These are phyloP conservation scores for Pythium volutum DNA, from an alignment of 352 stramenopile genomes.

Conservation along the genomic window DNA sequence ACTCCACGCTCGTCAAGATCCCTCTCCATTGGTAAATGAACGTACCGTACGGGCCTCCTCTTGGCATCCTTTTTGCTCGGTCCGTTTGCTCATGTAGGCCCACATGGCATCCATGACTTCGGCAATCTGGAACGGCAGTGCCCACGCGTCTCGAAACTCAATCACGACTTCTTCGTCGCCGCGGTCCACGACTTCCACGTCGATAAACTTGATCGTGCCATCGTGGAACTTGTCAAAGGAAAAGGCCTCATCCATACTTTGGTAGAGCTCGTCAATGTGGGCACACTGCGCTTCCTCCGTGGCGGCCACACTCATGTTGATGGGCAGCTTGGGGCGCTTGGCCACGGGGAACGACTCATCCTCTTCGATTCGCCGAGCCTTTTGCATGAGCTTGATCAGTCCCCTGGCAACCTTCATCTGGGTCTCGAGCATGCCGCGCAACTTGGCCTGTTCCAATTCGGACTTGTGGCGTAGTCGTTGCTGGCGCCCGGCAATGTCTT, in stretches of 20 bases:
- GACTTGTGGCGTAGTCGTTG: conserved; percentile 16
- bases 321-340: not conserved
- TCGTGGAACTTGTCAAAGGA: conserved; percentile 15
- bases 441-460: conserved; percentile 27
- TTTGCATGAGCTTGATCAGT: conserved; percentile 26
- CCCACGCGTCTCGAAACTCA: conserved; percentile 18
- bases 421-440: conserved; percentile 24
- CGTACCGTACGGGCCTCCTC: not conserved
- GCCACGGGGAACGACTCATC: conserved; percentile 7
- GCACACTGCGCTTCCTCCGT: not conserved
- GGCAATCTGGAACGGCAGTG: conserved; percentile 2
- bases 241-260: not conserved
- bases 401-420: conserved; percentile 30
- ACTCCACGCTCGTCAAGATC: not conserved
- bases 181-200: conserved; percentile 14
- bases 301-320: conserved; percentile 3
- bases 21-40: not conserved
- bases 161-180: conserved; percentile 14
- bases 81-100: conserved; percentile 7
- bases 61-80: conserved; percentile 1
- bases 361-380: conserved; percentile 16
- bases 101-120: conserved; percentile 17
- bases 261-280: not conserved
- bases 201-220: conserved; percentile 18
- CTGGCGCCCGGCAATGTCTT: conserved; percentile 17